A percentile compares a stretch with the other conserved stretches of the same genome.
Conservation (phyloP, 495 filamentous ascomycete genomes). For the Penicillium cataractarum region DNA sequence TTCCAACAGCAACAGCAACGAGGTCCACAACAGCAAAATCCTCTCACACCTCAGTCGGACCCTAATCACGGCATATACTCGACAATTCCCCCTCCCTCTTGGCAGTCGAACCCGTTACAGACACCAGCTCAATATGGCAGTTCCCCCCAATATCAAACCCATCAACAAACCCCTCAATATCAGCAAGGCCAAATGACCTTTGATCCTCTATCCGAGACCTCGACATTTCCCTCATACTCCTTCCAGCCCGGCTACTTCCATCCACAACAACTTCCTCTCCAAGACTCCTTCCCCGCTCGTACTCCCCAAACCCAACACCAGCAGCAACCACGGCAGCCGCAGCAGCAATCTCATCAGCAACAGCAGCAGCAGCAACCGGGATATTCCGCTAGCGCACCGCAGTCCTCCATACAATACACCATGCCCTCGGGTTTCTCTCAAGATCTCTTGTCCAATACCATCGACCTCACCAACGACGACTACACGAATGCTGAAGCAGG, state of each 20-base stretch:
- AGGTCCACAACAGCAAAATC: conserved; percentile 32
- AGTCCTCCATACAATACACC: conserved; percentile 30
- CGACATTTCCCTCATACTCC: conserved; percentile 40
- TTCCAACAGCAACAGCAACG: conserved; percentile 32
- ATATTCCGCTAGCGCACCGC: conserved; percentile 23
- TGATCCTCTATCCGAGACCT: conserved; percentile 41
- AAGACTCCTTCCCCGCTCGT: conserved; percentile 35
- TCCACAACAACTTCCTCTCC: conserved; percentile 34
- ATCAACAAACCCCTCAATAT: conserved; percentile 37
- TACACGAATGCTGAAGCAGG: conserved; percentile 33
- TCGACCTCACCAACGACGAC: conserved; percentile 38
- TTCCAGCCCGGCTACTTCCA: conserved; percentile 38
- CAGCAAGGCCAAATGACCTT: conserved; percentile 40
- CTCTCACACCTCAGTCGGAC: conserved; percentile 29
- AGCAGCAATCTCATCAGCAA: conserved; percentile 29
- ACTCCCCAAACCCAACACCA: conserved; percentile 28
- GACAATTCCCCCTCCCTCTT: conserved; percentile 38
- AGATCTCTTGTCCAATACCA: conserved; percentile 31
- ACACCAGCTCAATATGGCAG: conserved; percentile 33
- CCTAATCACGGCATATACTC: conserved; percentile 42
- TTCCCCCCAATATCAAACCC: conserved; percentile 35
- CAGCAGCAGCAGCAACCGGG: conserved; percentile 25
- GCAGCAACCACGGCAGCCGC: conserved; percentile 26
- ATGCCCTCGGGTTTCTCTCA: conserved; percentile 32
- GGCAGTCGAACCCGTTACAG: conserved; percentile 42